phyloP scores from a whole-genome alignment of 495 filamentous ascomycete species.

The Daldinia caldariorum region DNA sequence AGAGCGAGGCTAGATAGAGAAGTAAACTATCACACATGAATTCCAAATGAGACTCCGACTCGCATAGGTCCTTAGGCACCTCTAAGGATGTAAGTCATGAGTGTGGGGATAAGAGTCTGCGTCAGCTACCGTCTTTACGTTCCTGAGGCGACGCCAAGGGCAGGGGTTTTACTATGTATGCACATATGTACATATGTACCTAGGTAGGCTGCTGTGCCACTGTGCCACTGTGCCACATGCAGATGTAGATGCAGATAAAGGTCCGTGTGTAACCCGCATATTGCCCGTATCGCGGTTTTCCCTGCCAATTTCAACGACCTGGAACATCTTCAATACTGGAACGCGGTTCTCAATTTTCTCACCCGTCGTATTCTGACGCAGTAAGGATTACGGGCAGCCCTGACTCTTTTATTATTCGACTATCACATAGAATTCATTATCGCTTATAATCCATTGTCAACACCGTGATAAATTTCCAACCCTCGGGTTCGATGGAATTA shows the following conservation, averaged over 20 bases:
- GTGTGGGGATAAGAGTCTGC: constrained; percentile 1
- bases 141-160: constrained; percentile 36
- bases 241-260: background rate
- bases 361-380: constrained; percentile 22
- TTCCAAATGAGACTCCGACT: background rate
- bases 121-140: constrained; percentile 13
- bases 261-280: background rate
- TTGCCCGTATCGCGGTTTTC: constrained; percentile 7
- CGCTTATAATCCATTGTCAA: too few species aligned
- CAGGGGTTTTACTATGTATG: constrained; percentile 7
- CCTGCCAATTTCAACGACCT: constrained; percentile 29
- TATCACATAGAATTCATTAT: too few species aligned
- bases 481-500: background rate
- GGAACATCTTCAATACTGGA: constrained; percentile 17
- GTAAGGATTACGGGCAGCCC: too few species aligned
- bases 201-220: background rate
- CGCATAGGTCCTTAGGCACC: too few species aligned
- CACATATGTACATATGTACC: too few species aligned
- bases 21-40: background rate
- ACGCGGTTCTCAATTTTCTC: constrained; percentile 12
- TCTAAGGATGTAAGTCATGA: too few species aligned
- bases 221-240: constrained; percentile 6
- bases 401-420: too few species aligned
- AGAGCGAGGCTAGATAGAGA: constrained; percentile 21
- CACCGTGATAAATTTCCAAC: background rate